Base-by-base conservation (phyloP, 495 filamentous ascomycete genomes). In the Margaritispora aquatica region DNA sequence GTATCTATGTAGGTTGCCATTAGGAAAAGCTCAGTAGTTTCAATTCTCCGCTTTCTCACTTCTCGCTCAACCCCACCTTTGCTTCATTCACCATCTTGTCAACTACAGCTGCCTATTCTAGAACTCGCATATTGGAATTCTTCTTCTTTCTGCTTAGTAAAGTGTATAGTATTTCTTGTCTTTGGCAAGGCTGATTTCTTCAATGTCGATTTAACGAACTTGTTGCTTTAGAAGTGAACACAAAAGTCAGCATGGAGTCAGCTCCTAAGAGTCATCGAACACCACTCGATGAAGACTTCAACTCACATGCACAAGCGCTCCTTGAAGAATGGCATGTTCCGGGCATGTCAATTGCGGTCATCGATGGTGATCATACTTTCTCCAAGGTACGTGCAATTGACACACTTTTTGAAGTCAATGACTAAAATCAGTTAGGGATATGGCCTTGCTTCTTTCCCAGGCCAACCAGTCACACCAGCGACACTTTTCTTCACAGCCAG, bases 401-500 rank as follows among this genome's bases (percentile, higher is more conserved):
- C 38, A 20, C 23, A 10, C 19, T 19, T 24, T 15, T 36, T 19
- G 19, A 29, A 38, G 3, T 5, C 27, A 36, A 29, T 20, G 2
- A 34, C 27, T 53, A 22, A 24, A 8, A 5, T 24, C 5, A 53
- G 2, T n/a, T 51, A 61, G 58, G 58, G 58, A 9, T 51, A 82
- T 66, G 81, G 80, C 51, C 56, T 77, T 22, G 69, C 76, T 9
- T 66, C 54, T 36, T 58, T 73, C 36, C 69, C 74, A 0, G 66
- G 70, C 26, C 69, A 63, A 8, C 68, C 66, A 2, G 76, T 80
- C 48, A 79, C 77, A 1, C 69, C 74, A 9, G 69, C 74, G 5
- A 70, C 74, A 10, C 66, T 77, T 7, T 78, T 79, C 65, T 66
- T 69, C 44, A 62, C 67, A 2, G 73, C 63, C 31, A 80, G 77